phyloP scores from a whole-genome alignment of 1,284 basidiomycete species.

The Trichosporon ovoides region DNA sequence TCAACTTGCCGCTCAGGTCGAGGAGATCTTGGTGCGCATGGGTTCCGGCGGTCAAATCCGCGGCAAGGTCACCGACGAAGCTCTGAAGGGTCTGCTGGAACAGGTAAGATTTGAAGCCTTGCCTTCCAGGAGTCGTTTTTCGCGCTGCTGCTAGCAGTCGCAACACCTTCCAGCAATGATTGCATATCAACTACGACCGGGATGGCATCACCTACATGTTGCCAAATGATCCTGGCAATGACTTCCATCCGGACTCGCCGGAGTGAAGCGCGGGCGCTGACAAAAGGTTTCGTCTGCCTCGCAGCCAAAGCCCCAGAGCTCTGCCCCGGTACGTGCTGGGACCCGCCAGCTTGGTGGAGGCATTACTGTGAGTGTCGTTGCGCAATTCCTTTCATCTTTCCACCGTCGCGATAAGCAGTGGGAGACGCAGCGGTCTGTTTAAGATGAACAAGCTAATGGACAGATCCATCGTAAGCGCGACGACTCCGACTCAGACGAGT shows the following conservation, averaged over 20 bases:
- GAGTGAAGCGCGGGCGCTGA: neutral
- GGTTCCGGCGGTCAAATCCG: constrained; percentile 86
- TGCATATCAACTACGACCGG: too few species aligned
- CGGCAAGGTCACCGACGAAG: constrained; percentile 76
- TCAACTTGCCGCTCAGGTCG: constrained; percentile 77
- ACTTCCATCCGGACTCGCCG: neutral
- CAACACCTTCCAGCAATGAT: too few species aligned
- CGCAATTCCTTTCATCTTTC: neutral
- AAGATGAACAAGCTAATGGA: neutral
- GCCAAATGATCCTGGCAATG: neutral
- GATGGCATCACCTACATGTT: neutral
- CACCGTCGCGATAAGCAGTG: too few species aligned
- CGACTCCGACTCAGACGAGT: constrained; percentile 49
- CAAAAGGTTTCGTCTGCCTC: constrained; percentile 39
- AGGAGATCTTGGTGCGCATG: constrained; percentile 80
- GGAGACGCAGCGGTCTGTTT: neutral
- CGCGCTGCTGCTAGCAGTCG: too few species aligned
- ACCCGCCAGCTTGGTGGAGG: constrained; percentile 43
- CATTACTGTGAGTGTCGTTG: constrained; percentile 41
- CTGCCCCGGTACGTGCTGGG: constrained; percentile 29
- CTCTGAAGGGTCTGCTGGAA: constrained; percentile 85
- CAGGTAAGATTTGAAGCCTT: constrained; percentile 57
- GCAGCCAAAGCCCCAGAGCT: constrained; percentile 25
- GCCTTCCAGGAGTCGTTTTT: too few species aligned
- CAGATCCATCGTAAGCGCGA: constrained; percentile 49